Evolutionary conservation across 23 red algal genomes (phyloP).

Genomic region (Gracilaria domingensis): DNA sequence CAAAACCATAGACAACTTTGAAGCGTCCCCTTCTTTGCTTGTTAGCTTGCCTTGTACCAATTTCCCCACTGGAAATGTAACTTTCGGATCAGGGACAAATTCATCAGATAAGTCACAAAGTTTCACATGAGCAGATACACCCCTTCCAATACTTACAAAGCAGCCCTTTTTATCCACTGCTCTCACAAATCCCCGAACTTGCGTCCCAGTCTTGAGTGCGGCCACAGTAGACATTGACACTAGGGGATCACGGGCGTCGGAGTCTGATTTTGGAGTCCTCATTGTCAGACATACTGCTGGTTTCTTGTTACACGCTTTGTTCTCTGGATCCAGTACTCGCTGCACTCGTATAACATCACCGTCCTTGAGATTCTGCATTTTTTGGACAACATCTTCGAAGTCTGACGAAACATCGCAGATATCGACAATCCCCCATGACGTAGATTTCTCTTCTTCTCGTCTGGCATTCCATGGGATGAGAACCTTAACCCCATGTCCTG

Average conservation of each 20-base stretch:
- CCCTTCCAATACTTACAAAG: constrained; percentile 73
- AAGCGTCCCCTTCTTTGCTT: background rate
- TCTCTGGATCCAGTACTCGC: background rate
- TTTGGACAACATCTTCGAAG: constrained; percentile 47
- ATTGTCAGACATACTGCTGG: constrained; percentile 22
- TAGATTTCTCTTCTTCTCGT: constrained; percentile 11
- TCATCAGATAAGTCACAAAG: constrained; percentile 83
- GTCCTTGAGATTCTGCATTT: constrained; percentile 18
- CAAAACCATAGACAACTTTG: constrained; percentile 43
- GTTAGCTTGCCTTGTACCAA: constrained; percentile 53
- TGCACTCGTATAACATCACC: constrained; percentile 57
- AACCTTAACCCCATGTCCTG: constrained; percentile 55
- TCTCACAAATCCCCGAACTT: constrained; percentile 83
- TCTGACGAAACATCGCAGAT: constrained; percentile 64
- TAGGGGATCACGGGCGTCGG: background rate
- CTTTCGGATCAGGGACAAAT: constrained; percentile 67
- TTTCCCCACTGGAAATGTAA: constrained; percentile 65
- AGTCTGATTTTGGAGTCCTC: background rate
- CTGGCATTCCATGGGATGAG: constrained; percentile 58
- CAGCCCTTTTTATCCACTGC: constrained; percentile 77
- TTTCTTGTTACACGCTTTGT: background rate
- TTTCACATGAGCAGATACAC: constrained; percentile 61
- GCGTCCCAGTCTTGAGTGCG: constrained; percentile 37
- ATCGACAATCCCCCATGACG: constrained; percentile 53
- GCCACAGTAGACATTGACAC: constrained; percentile 10